Evolutionary conservation across 345 rosid genomes (phyloP), one percentile per base, ranked within the genome.

Genomic region (Salix purpurea): DNA sequence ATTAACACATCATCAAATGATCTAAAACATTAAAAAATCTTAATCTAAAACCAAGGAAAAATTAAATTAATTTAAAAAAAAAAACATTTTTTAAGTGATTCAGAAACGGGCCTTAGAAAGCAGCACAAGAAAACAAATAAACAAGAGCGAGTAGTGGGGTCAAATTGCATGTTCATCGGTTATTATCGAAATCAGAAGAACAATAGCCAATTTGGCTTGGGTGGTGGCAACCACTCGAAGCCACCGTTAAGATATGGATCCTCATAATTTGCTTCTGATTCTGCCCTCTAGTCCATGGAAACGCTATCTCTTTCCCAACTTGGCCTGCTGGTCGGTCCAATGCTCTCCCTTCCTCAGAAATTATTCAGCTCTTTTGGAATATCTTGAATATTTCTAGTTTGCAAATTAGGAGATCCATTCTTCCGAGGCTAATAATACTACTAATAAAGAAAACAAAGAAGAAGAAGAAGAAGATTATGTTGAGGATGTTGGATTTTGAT

Each of bases 121-220:
- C 19, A 36, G 6, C 11, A 32, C 4, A 5, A 7, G 3, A 2
- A n/a, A 66, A 2, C 2, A 37, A 36, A 28, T 15, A 44, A 64
- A 13, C 44, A 23, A 1, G 1, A 32, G 13, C 26, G 18, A 10
- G 24, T 1, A 71, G 46, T 34, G 73, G 65, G 50, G 24, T 21
- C 24, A 56, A 26, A 2, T 64, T 15, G 70, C 75, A 77, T 71
- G 75, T 77, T 70, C 70, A 21, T 46, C 34, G 80, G 80, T 28
- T 69, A 36, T 7, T 6, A 44, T 18, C 21, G 32, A 69, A 60
- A 69, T 13, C 68, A 69, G 60, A 42, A 24, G 8, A 40, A 46
- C 5, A 21, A 13, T 46, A n/a, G 46, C 64, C 77, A 46, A 44
- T 16, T 9, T 1, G 40, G 21, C 23, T 13, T 44, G 67, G 12